Evolutionary conservation across 768 basidiomycete genomes (phyloP).

Genomic region (Porphyrellus cyaneotinctus): DNA sequence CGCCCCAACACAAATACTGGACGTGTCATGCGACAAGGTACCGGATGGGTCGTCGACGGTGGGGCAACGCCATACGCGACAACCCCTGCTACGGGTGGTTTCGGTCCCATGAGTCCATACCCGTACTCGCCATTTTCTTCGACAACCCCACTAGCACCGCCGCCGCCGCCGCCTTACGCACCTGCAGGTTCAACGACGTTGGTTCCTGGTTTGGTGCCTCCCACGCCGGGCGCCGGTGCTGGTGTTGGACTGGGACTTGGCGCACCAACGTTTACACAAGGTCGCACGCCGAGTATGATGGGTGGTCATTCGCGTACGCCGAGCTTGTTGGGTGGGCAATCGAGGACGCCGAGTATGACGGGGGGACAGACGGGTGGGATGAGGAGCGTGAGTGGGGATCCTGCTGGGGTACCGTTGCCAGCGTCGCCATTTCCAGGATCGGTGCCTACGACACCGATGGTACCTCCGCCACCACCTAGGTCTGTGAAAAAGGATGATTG

Average conservation of each 20-base stretch:
- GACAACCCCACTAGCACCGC: background rate
- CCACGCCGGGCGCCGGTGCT: conserved; percentile 19
- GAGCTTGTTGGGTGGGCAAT: background rate
- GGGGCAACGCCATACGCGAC: conserved; percentile 33
- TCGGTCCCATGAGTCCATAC: conserved; percentile 26
- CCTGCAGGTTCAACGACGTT: conserved; percentile 29
- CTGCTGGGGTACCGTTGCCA: conserved; percentile 16
- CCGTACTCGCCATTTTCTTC: conserved; percentile 32
- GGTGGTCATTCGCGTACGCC: conserved; percentile 2
- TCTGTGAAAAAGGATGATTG: conserved; percentile 28
- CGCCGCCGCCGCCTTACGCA: background rate
- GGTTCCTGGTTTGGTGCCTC: conserved; percentile 29
- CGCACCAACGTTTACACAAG: conserved; percentile 17
- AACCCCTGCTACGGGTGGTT: conserved; percentile 33
- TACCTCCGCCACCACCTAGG: conserved; percentile 17
- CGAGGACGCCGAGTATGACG: conserved; percentile 16
- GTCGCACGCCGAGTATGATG: conserved; percentile 20
- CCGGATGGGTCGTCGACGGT: conserved; percentile 58
- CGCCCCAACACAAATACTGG: conserved; percentile 36
- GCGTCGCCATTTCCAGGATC: conserved; percentile 22
- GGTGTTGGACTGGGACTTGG: conserved; percentile 29
- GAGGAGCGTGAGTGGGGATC: conserved; percentile 15
- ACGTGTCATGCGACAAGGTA: conserved; percentile 53
- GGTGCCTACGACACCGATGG: conserved; percentile 14
- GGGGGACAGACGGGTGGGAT: too few species aligned